Evolutionary conservation across 176 grass and related monocot genomes (phyloP).

Genomic region (Lolium multiflorum): DNA sequence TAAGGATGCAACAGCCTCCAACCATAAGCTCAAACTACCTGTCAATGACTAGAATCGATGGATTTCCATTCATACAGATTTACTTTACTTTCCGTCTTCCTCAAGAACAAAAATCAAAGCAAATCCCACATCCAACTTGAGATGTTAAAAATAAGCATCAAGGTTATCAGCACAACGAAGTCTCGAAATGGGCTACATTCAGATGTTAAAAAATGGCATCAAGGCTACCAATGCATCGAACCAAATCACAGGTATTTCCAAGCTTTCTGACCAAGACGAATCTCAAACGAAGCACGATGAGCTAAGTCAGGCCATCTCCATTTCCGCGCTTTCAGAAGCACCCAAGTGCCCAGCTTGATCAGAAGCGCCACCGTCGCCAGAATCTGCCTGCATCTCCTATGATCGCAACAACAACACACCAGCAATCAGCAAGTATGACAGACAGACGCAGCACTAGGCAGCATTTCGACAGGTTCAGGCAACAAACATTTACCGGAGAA

Average conservation of each 20-base stretch:
- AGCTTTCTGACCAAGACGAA: not conserved
- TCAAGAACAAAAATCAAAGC: conserved; percentile 3
- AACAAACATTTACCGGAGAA: conserved; percentile 15
- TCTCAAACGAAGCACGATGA: not conserved
- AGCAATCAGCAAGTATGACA: conserved; percentile 5
- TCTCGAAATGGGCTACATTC: not conserved
- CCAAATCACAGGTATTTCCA: not conserved
- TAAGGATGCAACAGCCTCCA: not conserved
- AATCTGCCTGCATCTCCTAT: conserved; percentile 41
- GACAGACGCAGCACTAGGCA: not conserved
- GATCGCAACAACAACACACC: not conserved
- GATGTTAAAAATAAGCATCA: not conserved
- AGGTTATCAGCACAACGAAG: not conserved
- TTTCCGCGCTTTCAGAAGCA: conserved; percentile 36
- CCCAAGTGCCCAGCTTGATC: conserved; percentile 41
- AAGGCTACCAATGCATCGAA: not conserved
- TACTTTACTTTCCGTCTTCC: not conserved
- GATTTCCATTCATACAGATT: not conserved
- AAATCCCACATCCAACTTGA: not conserved
- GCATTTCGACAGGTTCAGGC: not conserved
- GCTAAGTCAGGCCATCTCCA: conserved; percentile 33
- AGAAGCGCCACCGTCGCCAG: conserved; percentile 7
- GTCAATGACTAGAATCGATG: not conserved
- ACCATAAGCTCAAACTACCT: not conserved
- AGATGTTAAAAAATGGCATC: not conserved